Base-by-base conservation (phyloP, 2,329 filamentous ascomycete species). In the Aspergillus sp. region DNA sequence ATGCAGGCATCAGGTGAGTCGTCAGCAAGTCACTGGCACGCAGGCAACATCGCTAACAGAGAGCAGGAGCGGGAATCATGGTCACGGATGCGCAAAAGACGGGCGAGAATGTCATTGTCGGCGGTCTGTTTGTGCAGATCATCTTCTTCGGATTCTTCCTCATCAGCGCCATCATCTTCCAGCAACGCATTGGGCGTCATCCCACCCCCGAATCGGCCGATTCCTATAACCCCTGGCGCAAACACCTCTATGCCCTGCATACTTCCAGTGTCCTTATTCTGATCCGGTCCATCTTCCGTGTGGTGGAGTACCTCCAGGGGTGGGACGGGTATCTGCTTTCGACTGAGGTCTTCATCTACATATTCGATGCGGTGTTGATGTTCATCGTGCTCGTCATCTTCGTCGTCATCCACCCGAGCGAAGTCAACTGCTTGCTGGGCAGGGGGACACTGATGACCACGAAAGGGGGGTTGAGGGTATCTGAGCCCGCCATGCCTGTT, bases 361-460 rank as follows among this genome's bases (percentile, higher is more conserved):
- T 69, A 21, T 67, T 69, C 45, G 68, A 68, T 46, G 61, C 59
- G 6, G 47, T 67, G 19, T 49, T 68, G 54, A 68, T 68, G 66
- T 60, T 61, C 25, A 41, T 56, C 20, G 56, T 66, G 9, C 48
- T 67, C 56, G 49, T 59, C 7, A 50, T 61, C 17, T 62, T 66
- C 49, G 23, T 63, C 19, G 59, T 50, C 42, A 56, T 60, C 49
- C 55, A 65, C 41, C 61, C 62, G n/a, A 64, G 61, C 29, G 58
- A 65, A 44, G 36, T 64, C 13, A 63, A 62, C 9, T 59, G 60
- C 34, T 53, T 64, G 21, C 42, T 64, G 34, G 59, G 59, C 3
- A 36, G 51, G 7, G 56, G 55, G 16, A 52, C 42, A 10, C 21
- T 51, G 10, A 59, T 64, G 51, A 60, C 53, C 3, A 53, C 45